Evolutionary conservation across 2,329 filamentous ascomycete genomes (phyloP).

Genomic region (Fusarium incarnatum): DNA sequence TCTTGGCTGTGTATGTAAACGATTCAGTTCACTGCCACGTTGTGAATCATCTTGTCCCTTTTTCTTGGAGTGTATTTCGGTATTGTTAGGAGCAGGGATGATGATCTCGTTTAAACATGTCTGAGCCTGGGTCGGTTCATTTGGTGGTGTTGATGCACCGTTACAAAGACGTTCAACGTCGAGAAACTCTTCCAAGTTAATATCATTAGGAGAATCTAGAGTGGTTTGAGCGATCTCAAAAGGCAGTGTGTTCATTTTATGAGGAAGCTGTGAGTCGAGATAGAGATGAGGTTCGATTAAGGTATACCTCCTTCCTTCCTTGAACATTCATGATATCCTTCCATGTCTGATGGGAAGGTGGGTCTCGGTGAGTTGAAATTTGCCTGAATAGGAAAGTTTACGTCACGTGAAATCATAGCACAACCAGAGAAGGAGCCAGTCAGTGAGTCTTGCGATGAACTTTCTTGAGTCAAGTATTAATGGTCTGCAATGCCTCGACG

Average conservation of each 20-base stretch:
- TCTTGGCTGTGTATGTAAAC: background rate
- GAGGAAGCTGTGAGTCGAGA: background rate
- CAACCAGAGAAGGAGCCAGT: background rate
- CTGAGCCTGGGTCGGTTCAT: conserved; percentile 19
- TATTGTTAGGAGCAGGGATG: conserved; percentile 20
- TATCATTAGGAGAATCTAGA: conserved; percentile 2
- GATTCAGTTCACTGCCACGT: background rate
- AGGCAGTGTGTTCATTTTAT: conserved; percentile 10
- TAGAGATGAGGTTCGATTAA: conserved; percentile 7
- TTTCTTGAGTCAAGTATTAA: background rate
- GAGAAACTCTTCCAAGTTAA: conserved; percentile 43
- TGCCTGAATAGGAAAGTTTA: conserved; percentile 31
- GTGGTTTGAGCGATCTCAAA: background rate
- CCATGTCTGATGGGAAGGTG: conserved; percentile 1
- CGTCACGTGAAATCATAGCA: conserved; percentile 32
- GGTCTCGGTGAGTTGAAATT: conserved; percentile 32
- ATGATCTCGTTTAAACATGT: conserved; percentile 22
- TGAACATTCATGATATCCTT: conserved; percentile 14
- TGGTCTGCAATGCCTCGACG: background rate
- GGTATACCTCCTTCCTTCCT: conserved; percentile 19
- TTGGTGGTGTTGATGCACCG: conserved; percentile 25
- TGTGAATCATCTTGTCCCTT: conserved; percentile 4
- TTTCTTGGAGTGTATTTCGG: conserved; percentile 3
- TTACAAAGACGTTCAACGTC: conserved; percentile 42
- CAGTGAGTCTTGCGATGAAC: background rate